A percentile compares a stretch with the other conserved stretches of the same genome.
phyloP scores from a whole-genome alignment of 345 rosid species.

The Eucalyptus urophylla region DNA sequence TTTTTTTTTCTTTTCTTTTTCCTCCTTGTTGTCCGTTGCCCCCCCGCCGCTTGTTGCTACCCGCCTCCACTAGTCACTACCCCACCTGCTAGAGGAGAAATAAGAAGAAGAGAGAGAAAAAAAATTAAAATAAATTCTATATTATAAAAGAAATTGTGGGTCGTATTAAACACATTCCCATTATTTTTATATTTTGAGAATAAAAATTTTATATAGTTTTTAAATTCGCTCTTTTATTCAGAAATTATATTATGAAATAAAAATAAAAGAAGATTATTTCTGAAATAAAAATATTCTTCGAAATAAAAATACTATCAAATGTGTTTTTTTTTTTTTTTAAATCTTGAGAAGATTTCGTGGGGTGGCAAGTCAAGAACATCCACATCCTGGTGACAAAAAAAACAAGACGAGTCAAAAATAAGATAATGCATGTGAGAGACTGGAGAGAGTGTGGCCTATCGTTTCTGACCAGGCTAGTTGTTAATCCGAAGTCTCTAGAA shows the following conservation, averaged over 20 bases:
- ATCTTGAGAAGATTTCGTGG: background rate
- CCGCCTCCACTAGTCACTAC: accelerated
- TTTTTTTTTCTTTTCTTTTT: too few species aligned
- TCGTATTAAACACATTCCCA: accelerated
- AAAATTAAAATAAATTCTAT: too few species aligned
- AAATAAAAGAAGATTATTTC: too few species aligned
- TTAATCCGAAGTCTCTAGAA: background rate
- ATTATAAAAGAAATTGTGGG: too few species aligned
- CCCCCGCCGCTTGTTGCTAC: accelerated
- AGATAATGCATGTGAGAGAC: background rate
- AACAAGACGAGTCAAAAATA: background rate
- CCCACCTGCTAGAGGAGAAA: too few species aligned
- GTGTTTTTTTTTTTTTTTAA: too few species aligned
- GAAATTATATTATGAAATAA: too few species aligned
- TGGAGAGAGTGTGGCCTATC: background rate
- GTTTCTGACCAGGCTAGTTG: background rate
- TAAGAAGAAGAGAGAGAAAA: too few species aligned
- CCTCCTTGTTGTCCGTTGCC: accelerated
- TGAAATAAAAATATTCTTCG: accelerated
- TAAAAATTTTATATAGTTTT: accelerated
- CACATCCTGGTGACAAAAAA: background rate
- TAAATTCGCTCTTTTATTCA: accelerated
- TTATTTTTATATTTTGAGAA: too few species aligned
- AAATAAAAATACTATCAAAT: too few species aligned
- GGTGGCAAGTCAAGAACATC: background rate